phyloP scores from a whole-genome alignment of 306 rosid species.

The Cucurbita moschata region DNA sequence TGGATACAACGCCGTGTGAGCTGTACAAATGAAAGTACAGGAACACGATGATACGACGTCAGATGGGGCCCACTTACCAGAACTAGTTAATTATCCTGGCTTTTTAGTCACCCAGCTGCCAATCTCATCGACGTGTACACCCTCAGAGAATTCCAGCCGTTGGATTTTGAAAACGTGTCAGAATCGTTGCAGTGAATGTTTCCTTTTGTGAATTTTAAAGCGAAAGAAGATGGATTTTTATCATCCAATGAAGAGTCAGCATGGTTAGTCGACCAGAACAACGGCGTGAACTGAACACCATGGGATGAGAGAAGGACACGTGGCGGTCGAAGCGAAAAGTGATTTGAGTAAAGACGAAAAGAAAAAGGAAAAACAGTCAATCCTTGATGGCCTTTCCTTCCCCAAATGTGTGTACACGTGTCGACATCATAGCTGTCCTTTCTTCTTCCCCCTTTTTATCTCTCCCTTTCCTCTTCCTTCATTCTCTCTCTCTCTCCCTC shows the following conservation, averaged over 20 bases:
- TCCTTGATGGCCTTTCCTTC: neutral
- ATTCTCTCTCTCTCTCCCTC: neutral
- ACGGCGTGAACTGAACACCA: neutral
- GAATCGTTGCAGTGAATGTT: neutral
- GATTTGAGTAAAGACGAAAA: neutral
- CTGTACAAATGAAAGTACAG: neutral
- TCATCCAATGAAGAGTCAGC: neutral
- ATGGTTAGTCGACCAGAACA: neutral
- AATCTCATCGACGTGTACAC: neutral
- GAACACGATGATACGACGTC: conserved; percentile 1
- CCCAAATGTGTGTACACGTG: conserved; percentile 65
- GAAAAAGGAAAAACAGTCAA: neutral
- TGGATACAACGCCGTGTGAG: neutral
- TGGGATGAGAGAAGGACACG: neutral
- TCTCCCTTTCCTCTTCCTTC: neutral
- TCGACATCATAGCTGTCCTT: conserved; percentile 20
- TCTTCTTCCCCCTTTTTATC: conserved; percentile 27
- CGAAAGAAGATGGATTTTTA: neutral
- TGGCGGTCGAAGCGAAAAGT: neutral
- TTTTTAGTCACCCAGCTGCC: neutral
- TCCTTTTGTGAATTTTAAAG: neutral
- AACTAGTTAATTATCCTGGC: neutral
- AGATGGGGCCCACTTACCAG: neutral
- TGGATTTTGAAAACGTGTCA: neutral
- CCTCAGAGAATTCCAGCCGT: neutral